A percentile compares a stretch with the other conserved stretches of the same genome.
These are phyloP conservation scores for Chrysanthemum lavandulifolium DNA, from an alignment of 129 eudicot genomes.

Conservation along the genomic window DNA sequence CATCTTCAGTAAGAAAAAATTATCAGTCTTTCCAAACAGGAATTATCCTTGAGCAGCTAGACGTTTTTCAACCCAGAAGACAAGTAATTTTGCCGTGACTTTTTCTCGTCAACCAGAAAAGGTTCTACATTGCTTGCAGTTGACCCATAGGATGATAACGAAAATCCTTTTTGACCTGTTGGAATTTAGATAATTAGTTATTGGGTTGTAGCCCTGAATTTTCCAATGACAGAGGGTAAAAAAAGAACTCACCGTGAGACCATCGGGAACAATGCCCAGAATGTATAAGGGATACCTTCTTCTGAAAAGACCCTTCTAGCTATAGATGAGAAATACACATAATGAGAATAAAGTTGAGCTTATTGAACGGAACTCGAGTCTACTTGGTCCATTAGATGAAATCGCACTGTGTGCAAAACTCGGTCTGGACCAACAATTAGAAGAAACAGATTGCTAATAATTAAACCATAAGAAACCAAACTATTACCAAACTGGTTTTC, in stretches of 20 bases:
- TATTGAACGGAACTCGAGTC: not conserved
- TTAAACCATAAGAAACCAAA: no score
- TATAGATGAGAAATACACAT: conserved; percentile 17
- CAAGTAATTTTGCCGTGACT: conserved; percentile 67
- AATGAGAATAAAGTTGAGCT: not conserved
- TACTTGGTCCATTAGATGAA: not conserved
- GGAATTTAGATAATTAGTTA: conserved; percentile 1
- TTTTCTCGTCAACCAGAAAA: conserved; percentile 74
- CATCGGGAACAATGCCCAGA: conserved; percentile 94
- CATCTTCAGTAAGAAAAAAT: conserved; percentile 17
- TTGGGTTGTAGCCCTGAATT: conserved; percentile 4
- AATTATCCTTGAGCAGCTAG: conserved; percentile 93
- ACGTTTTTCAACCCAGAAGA: conserved; percentile 95
- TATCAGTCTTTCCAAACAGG: conserved; percentile 72
- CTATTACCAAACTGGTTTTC: no score
- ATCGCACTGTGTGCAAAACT: not conserved
- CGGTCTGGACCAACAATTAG: no score
- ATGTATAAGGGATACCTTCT: conserved; percentile 52
- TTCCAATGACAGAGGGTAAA: not conserved
- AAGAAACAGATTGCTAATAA: no score
- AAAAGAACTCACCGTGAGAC: conserved; percentile 58
- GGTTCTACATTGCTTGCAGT: conserved; percentile 74
- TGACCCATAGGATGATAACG: conserved; percentile 69
- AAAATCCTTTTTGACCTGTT: conserved; percentile 82
- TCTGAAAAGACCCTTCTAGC: conserved; percentile 82